These are phyloP conservation scores for Escallonia herrerae DNA, from an alignment of 129 eudicot genomes.

Conservation along the genomic window DNA sequence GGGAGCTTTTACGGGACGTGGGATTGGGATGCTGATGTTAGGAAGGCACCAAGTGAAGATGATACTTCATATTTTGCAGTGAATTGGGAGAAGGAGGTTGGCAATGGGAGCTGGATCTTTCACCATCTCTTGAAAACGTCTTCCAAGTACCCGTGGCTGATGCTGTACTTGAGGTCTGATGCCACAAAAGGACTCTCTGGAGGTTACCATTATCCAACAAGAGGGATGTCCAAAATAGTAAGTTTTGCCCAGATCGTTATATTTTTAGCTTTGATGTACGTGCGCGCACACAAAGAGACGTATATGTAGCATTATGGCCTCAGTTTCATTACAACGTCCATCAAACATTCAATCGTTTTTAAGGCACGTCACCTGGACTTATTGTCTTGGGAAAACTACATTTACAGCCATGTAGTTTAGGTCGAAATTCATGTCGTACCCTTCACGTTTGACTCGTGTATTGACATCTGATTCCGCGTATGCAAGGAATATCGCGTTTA, in stretches of 20 bases:
- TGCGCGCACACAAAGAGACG: too few species aligned
- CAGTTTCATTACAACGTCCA: too few species aligned
- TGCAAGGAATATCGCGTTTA: too few species aligned
- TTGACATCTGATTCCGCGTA: too few species aligned
- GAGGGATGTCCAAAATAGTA: conserved; percentile 11
- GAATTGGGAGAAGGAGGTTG: conserved; percentile 39
- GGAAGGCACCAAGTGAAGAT: conserved; percentile 5
- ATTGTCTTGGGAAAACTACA: too few species aligned
- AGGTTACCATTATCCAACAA: conserved; percentile 39
- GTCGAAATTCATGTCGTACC: too few species aligned
- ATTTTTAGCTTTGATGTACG: too few species aligned
- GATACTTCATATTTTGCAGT: conserved; percentile 23
- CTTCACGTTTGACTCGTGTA: too few species aligned
- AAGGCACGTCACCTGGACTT: too few species aligned
- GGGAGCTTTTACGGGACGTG: conserved; percentile 51
- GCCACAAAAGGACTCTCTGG: conserved; percentile 48
- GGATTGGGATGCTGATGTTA: conserved; percentile 27
- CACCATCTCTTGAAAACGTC: conserved; percentile 42
- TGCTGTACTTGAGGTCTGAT: conserved; percentile 53
- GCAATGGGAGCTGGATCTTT: conserved; percentile 40
- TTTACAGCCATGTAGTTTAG: too few species aligned
- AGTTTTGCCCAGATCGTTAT: not conserved
- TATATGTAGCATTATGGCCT: too few species aligned
- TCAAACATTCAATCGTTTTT: too few species aligned
- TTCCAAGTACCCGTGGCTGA: conserved; percentile 44